phyloP scores from a whole-genome alignment of 164 flowering plant genomes.

The Vitis cinerea region DNA sequence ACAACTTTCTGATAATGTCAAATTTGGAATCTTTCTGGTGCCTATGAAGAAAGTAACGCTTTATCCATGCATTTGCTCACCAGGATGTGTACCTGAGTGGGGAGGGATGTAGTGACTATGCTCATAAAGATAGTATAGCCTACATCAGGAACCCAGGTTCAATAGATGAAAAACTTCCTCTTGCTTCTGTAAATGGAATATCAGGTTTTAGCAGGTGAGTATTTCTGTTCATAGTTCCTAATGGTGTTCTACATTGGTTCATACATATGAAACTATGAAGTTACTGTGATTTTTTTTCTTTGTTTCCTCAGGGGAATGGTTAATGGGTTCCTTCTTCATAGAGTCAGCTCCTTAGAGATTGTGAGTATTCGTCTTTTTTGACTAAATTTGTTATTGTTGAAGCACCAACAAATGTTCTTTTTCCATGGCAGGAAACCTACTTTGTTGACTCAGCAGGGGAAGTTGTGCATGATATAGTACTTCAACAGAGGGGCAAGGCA shows the following conservation, averaged over 20 bases:
- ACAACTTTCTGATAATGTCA: not conserved
- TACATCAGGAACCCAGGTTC: conserved; percentile 36
- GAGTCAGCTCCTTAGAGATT: conserved; percentile 53
- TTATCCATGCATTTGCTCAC: not conserved
- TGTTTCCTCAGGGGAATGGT: conserved; percentile 29
- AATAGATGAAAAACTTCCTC: conserved; percentile 9
- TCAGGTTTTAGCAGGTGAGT: conserved; percentile 26
- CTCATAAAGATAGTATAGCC: conserved; percentile 25
- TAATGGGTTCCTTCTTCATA: conserved; percentile 62
- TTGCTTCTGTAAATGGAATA: conserved; percentile 14
- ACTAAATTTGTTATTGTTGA: not conserved
- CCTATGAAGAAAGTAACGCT: not conserved
- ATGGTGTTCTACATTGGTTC: not conserved
- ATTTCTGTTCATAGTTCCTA: not conserved
- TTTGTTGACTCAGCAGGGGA: conserved; percentile 38
- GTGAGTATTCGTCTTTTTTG: conserved; percentile 33
- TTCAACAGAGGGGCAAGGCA: conserved; percentile 45
- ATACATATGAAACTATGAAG: not conserved
- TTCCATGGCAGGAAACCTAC: conserved; percentile 48
- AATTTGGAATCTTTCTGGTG: not conserved
- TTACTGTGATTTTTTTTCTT: not conserved
- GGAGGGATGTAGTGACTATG: conserved; percentile 32
- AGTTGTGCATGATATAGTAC: conserved; percentile 25
- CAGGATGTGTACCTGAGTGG: conserved; percentile 66
- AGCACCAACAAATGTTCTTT: not conserved